These are phyloP conservation scores for Tuber brumale DNA, from an alignment of 495 filamentous ascomycete genomes.

Conservation along the genomic window DNA sequence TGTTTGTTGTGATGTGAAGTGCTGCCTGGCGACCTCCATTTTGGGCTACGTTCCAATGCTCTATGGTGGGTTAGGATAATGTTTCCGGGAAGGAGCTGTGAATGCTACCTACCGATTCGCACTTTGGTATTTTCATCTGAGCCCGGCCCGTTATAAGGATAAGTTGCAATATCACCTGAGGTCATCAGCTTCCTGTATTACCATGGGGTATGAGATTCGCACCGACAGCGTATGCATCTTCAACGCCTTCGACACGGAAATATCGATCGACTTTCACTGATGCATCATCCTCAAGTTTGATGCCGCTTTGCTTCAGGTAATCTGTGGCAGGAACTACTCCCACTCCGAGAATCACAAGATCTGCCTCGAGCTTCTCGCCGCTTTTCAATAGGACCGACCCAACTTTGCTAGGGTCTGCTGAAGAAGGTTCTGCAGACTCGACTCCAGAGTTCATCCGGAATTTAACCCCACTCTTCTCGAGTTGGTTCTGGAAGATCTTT, in stretches of 20 bases:
- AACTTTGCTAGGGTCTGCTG: conserved; percentile 58
- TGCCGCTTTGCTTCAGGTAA: conserved; percentile 63
- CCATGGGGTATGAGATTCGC: background rate
- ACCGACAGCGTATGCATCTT: conserved; percentile 81
- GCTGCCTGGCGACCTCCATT: conserved; percentile 78
- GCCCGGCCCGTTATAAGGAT: conserved; percentile 88
- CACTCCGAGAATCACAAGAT: conserved; percentile 83
- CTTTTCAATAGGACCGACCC: conserved; percentile 80
- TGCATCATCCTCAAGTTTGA: conserved; percentile 70
- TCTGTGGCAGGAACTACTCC: conserved; percentile 82
- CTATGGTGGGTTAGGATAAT: conserved; percentile 54
- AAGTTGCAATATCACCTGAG: conserved; percentile 79
- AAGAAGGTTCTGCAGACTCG: conserved; percentile 67
- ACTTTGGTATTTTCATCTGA: conserved; percentile 47
- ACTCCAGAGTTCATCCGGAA: conserved; percentile 77
- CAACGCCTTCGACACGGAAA: conserved; percentile 64
- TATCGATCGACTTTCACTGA: conserved; percentile 69
- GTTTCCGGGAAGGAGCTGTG: background rate
- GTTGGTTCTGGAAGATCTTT: conserved; percentile 62
- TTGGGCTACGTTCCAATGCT: conserved; percentile 98
- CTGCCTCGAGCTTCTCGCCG: conserved; percentile 74
- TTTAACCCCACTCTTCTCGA: conserved; percentile 80
- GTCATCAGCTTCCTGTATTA: background rate
- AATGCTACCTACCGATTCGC: conserved; percentile 19
- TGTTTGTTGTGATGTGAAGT: conserved; percentile 58